Evolutionary conservation across 164 flowering plant species (phyloP).

Genomic region (Vitis amurensis): DNA sequence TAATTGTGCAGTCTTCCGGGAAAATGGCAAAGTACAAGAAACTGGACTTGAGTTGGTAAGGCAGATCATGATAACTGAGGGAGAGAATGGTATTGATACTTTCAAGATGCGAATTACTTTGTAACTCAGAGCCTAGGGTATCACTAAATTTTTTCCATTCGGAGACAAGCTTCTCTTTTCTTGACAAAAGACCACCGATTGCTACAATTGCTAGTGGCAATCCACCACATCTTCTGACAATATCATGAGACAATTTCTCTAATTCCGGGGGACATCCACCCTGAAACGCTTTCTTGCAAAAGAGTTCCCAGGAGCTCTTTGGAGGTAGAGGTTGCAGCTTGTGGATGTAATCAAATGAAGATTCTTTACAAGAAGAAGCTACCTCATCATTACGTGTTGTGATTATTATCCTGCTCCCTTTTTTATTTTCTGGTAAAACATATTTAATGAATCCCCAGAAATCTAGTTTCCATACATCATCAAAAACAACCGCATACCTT

Average conservation of each 20-base stretch:
- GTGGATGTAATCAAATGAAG: background rate
- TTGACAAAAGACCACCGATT: constrained; percentile 20
- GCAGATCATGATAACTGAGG: constrained; percentile 29
- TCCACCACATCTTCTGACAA: constrained; percentile 21
- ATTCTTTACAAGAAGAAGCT: constrained; percentile 4
- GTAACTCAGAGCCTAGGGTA: constrained; percentile 16
- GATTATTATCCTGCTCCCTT: constrained; percentile 21
- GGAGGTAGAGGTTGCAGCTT: constrained; percentile 1
- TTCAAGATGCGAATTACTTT: constrained; percentile 9
- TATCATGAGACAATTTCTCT: constrained; percentile 2
- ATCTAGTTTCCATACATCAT: constrained; percentile 23
- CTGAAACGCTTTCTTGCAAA: constrained; percentile 12
- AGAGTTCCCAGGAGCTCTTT: background rate
- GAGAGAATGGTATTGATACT: constrained; percentile 13
- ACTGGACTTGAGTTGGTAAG: constrained; percentile 33
- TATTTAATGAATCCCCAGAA: constrained; percentile 12
- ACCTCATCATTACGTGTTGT: constrained; percentile 12
- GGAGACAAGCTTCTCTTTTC: constrained; percentile 2
- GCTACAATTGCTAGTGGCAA: constrained; percentile 33
- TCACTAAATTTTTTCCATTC: constrained; percentile 26
- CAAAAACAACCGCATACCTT: constrained; percentile 19
- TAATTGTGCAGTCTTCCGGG: constrained; percentile 24
- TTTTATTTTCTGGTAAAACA: constrained; percentile 7
- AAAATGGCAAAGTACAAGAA: constrained; percentile 32
- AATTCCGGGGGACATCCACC: constrained; percentile 5